Evolutionary conservation across 1,139 yeast genomes (phyloP).

Genomic region (Pichia sp.): DNA sequence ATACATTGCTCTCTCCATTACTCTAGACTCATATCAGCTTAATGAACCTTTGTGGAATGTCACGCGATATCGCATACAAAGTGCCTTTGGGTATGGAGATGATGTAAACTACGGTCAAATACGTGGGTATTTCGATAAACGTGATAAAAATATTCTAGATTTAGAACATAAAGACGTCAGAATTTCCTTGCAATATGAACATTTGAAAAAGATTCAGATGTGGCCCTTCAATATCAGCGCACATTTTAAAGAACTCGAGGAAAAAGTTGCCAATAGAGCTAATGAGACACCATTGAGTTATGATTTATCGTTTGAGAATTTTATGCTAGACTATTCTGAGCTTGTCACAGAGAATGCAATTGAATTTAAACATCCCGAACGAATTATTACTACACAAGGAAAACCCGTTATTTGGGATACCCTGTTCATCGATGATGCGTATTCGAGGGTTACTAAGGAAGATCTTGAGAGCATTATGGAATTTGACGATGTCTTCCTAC

Average conservation of each 20-base stretch:
- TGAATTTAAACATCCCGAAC: conserved; percentile 17
- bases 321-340: conserved; percentile 12
- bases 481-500: conserved; percentile 17
- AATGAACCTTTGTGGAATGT: conserved; percentile 13
- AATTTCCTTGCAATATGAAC: conserved; percentile 10
- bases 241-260: conserved; percentile 5
- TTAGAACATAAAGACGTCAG: conserved; percentile 7
- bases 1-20: too few species aligned
- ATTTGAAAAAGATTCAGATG: conserved; percentile 9
- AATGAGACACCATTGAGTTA: neutral
- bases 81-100: neutral
- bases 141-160: neutral
- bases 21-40: too few species aligned
- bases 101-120: neutral
- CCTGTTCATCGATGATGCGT: conserved; percentile 14
- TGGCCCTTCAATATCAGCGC: conserved; percentile 5
- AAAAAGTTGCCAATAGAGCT: neutral
- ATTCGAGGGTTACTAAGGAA: conserved; percentile 12
- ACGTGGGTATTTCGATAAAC: too few species aligned
- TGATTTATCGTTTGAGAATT: conserved; percentile 6
- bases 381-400: conserved; percentile 15
- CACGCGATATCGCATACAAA: conserved; percentile 5
- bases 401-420: conserved; percentile 22
- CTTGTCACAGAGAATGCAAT: conserved; percentile 4
- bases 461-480: conserved; percentile 12